Evolutionary conservation across 345 rosid genomes (phyloP), one percentile per base, ranked within the genome.

Genomic region (Salix exigua): DNA sequence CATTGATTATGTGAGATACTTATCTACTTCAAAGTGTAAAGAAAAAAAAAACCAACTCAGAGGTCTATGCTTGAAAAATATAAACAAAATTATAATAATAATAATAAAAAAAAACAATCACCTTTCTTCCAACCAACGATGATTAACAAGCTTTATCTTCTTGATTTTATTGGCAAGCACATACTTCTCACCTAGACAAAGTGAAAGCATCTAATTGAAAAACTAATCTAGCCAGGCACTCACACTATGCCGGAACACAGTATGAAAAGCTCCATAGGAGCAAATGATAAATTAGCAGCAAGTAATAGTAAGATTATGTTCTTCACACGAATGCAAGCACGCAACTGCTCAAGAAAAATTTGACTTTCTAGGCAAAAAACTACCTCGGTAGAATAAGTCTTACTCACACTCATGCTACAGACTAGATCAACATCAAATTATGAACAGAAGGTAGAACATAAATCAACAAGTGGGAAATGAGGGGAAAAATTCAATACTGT

Each of bases 91-190:
- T 1, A 30, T 30, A 30, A 33, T 4, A 4, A 65, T 33, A 33
- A 33, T 5, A 33, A 31, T 0, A 31, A 31, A 33, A 28, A 38
- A 64, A 28, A 42, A 69, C 61, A 67, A 89, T 72, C 85, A 94
- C 99, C 99, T 88, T 74, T 91, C 95, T 76, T 90, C 98, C 86
- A 96, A 85, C 99, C 99, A 96, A 2, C 81, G 89, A 74, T 94
- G 99, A 66, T 94, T 94, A 48, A 94, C 89, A 74, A 96, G 87
- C 81, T 91, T 96, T 81, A 94, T 92, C 82, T 18, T 90, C 85
- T 85, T 87, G 68, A 90, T 80, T 83, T 84, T 92, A 85, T 85
- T 86, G 69, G 99, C 99, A 75, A 96, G 88, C 81, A 92, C 97
- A 75, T 92, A 96, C 88, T 96, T 96, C 81, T 96, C 98, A 76